A percentile compares a stretch with the other conserved stretches of the same genome.
phyloP scores from a whole-genome alignment of 1,284 basidiomycete genomes.

The Melampsora americana region DNA sequence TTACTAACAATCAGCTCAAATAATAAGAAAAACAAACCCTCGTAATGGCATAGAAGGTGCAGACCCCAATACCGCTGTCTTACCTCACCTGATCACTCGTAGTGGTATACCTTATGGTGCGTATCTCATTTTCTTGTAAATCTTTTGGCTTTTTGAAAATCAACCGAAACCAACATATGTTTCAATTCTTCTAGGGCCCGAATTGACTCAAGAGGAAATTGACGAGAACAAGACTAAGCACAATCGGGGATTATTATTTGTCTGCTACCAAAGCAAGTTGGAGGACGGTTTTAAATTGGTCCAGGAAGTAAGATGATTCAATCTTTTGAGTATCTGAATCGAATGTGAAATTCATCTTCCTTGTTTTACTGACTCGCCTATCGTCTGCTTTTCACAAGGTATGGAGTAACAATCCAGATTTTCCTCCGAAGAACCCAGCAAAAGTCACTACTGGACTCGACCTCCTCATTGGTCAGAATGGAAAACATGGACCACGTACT shows the following conservation, averaged over 20 bases:
- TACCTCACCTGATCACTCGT: conserved; percentile 41
- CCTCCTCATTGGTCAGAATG: conserved; percentile 30
- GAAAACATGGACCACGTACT: conserved; percentile 14
- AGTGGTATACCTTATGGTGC: conserved; percentile 43
- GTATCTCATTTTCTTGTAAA: background rate
- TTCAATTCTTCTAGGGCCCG: conserved; percentile 23
- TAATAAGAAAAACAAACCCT: conserved; percentile 43
- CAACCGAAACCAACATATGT: too few relatives aligned
- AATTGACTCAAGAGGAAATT: too few relatives aligned
- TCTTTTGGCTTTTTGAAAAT: background rate
- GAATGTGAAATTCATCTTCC: background rate
- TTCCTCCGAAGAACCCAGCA: conserved; percentile 24
- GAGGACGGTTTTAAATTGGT: conserved; percentile 41
- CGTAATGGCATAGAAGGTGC: conserved; percentile 13
- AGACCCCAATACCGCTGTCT: conserved; percentile 12
- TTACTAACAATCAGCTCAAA: background rate
- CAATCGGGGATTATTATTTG: conserved; percentile 41
- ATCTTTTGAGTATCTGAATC: background rate
- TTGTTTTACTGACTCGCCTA: background rate
- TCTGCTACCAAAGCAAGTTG: conserved; percentile 34
- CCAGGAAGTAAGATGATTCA: conserved; percentile 14
- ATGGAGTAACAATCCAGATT: conserved; percentile 39
- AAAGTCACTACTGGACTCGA: conserved; percentile 37
- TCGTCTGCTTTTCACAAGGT: background rate
- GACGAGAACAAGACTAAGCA: conserved; percentile 35